Conservation (phyloP, 805 yeast species). For the Yamadazyma endophytica region DNA sequence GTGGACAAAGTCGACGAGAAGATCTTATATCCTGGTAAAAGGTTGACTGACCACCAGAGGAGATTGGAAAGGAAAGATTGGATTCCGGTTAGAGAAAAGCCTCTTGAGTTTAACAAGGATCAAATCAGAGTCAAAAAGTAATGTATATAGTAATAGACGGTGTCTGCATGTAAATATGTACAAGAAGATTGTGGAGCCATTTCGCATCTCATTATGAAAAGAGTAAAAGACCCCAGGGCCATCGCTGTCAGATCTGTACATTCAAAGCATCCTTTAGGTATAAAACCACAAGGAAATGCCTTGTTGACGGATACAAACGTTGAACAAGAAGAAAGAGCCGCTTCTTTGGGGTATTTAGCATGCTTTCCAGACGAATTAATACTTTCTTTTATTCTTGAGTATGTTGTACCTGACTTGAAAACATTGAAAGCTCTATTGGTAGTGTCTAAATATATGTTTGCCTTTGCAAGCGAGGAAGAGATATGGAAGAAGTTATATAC, state of each 20-base stretch:
- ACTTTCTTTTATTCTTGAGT: constrained; percentile 38
- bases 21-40: constrained; percentile 72
- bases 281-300: constrained; percentile 72
- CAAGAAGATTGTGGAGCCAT: background rate
- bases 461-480: constrained; percentile 72
- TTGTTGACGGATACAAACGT: constrained; percentile 22
- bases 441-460: constrained; percentile 65
- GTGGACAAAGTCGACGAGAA: constrained; percentile 59
- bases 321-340: constrained; percentile 14
- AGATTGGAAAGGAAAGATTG: constrained; percentile 37
- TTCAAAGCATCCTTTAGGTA: constrained; percentile 64
- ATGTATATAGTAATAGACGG: background rate
- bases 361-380: constrained; percentile 62
- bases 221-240: constrained; percentile 9
- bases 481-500: constrained; percentile 67
- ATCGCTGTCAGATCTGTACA: constrained; percentile 23
- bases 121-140: constrained; percentile 18
- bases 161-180: background rate
- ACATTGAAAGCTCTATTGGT: constrained; percentile 53
- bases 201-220: constrained; percentile 2
- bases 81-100: constrained; percentile 41
- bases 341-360: constrained; percentile 52
- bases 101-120: constrained; percentile 28
- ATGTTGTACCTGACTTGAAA: constrained; percentile 38
- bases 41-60: constrained; percentile 30